A percentile compares a stretch with the other conserved stretches of the same genome.
Conservation (phyloP, 2,329 filamentous ascomycete genomes). For the Alternaria dauci region DNA sequence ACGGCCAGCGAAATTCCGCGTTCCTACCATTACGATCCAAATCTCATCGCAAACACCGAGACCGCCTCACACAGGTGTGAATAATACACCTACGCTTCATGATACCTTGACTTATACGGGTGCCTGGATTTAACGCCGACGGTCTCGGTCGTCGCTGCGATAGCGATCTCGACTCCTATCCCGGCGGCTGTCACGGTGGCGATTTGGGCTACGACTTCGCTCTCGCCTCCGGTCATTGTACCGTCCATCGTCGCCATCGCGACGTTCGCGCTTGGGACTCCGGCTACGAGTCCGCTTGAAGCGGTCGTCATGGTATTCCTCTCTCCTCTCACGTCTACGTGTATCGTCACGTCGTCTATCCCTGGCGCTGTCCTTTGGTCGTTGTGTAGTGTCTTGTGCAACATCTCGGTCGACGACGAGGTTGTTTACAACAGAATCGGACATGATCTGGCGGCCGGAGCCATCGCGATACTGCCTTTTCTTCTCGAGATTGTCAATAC, state of each 20-base stretch:
- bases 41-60: not conserved
- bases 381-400: constrained; percentile 19
- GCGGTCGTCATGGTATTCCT: constrained; percentile 51
- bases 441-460: constrained; percentile 38
- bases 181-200: constrained; percentile 46
- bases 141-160: constrained; percentile 51
- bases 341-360: constrained; percentile 52
- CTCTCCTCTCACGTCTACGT: constrained; percentile 39
- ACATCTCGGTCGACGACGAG: constrained; percentile 41
- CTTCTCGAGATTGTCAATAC: constrained; percentile 86
- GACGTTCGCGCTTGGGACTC: constrained; percentile 42
- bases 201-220: constrained; percentile 40
- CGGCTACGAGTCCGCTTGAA: constrained; percentile 50
- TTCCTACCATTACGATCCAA: not conserved
- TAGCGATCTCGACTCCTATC: constrained; percentile 53
- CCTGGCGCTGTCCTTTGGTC: constrained; percentile 19
- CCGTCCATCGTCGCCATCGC: constrained; percentile 42
- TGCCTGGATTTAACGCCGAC: constrained; percentile 28
- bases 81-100: not conserved
- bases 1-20: not conserved
- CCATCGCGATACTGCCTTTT: constrained; percentile 76
- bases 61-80: not conserved
- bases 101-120: not conserved
- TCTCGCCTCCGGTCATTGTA: constrained; percentile 40
- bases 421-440: constrained; percentile 44